Base-by-base conservation (phyloP, 2,329 filamentous ascomycete genomes). In the Daldinia sp. region DNA sequence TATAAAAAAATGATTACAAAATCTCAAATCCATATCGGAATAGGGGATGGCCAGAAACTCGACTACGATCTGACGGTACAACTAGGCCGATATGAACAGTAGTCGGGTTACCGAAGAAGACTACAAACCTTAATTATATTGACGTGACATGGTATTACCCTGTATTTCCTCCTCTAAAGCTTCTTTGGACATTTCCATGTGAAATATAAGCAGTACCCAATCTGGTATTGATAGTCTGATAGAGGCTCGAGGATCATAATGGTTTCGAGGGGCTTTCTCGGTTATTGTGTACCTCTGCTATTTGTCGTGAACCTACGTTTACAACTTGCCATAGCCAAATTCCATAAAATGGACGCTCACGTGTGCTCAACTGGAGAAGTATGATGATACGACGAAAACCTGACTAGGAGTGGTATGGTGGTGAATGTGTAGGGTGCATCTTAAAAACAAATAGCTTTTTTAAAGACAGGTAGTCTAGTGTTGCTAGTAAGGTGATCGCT, bases 121-220 rank as follows among this genome's bases (percentile, higher is more conserved):
- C 54, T 33, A 63, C 23, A 56, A 69, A 71, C 67, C 69, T 67
- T 71, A 69, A 61, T 33, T 50, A 35, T 41, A 26, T 20, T 41
- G 15, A 46, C 9, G 12, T 4, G 20, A 42, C 67, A 69, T 67
- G 63, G 69, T 55, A 39, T 1, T 57, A 53, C 69, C 69, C 55
- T 69, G 67, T 41, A 15, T 35, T 23, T 39, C 12, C 4, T 35
- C 50, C 35, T 67, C 23, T 13, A 7, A 23, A 20, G 48, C 44
- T 51, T 28, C 33, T 41, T 61, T 44, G 53, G 18, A 33, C 7
- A 46, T 3, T 51, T 59, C 56, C 69, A 69, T 65, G 60, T 69
- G 66, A 69, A 67, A 60, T 62, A 7, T 67, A 39, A 57, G 20
- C 35, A 23, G 60, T 4, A 39, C 18, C 42, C 26, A 26, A 46